Evolutionary conservation across 495 filamentous ascomycete species (phyloP), one percentile per base, ranked within the genome.

Genomic region (Terfezia boudieri): DNA sequence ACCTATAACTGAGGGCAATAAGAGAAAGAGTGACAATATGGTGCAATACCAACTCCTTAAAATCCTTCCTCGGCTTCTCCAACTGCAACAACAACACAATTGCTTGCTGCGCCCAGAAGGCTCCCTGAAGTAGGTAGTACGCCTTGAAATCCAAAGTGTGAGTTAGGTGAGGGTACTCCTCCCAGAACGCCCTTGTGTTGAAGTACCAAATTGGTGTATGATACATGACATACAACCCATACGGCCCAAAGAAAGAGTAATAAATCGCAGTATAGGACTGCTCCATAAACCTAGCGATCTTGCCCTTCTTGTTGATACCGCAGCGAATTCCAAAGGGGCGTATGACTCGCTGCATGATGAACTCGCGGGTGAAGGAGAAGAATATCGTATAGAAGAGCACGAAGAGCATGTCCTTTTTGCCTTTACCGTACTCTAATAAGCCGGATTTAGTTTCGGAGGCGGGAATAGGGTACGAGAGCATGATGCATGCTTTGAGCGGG

Each of bases 241-340:
- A 79, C 1, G 92, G 90, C 6, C 86, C 86, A 54, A 93, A 78
- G 53, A 94, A 62, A 9, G 68, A 77, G 63, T 95, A 95, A 71
- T 98, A 98, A 36, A 95, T 72, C n/a, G 86, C 90, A 2, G 89
- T 95, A 71, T 98, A 98, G 59, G 83, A 76, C 68, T 98, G 90
- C 68, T 98, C 90, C 85, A 95, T 92, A 73, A 93, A 96, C 14
- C 90, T 80, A 9, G 83, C 74, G 53, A 88, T 84, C 71, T 95
- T 98, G 48, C 76, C 77, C 36, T 80, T 76, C 50, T 75, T 77
- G 48, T 70, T 75, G 59, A 98, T 78, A 4, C 86, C 85, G 51
- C 69, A 77, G 55, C 71, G 72, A 26, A 77, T 69, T 4, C 87
- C 88, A 59, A 86, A 67, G 0, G 86, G 90, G 7, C 84, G 83